Evolutionary conservation across 495 filamentous ascomycete species (phyloP).

Genomic region (Penicillium cinerascens): DNA sequence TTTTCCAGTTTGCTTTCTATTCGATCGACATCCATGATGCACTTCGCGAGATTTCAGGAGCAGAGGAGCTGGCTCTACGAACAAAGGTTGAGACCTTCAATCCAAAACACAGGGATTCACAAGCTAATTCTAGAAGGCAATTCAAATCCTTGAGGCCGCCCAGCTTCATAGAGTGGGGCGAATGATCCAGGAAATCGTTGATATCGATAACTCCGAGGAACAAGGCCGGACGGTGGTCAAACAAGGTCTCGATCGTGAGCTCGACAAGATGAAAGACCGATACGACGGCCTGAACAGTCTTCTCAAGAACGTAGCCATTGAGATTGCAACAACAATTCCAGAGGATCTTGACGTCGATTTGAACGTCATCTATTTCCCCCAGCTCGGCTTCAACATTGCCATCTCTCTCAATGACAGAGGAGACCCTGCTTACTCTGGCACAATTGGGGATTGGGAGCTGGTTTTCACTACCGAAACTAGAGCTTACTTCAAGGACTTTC

Average conservation of each 20-base stretch:
- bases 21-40: conserved; percentile 65
- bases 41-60: conserved; percentile 58
- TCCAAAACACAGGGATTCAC: background rate
- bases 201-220: conserved; percentile 75
- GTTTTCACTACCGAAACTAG: conserved; percentile 70
- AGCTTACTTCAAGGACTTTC: conserved; percentile 82
- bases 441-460: conserved; percentile 63
- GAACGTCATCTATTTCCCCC: conserved; percentile 83
- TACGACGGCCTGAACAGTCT: conserved; percentile 76
- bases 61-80: conserved; percentile 38
- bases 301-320: conserved; percentile 61
- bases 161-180: conserved; percentile 63
- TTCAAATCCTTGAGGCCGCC: conserved; percentile 44
- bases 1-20: conserved; percentile 61
- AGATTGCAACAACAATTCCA: conserved; percentile 62
- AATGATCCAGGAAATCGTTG: conserved; percentile 70
- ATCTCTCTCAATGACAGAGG: conserved; percentile 63
- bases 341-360: conserved; percentile 56
- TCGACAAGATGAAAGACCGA: conserved; percentile 72
- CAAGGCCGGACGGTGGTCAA: conserved; percentile 71
- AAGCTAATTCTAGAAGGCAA: conserved; percentile 26
- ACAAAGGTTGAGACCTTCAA: background rate
- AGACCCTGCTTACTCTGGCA: conserved; percentile 62
- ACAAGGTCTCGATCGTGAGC: conserved; percentile 65
- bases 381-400: conserved; percentile 84